A percentile compares a stretch with the other conserved stretches of the same genome.
Conservation (phyloP, 2,329 filamentous ascomycete species). For the Penicillium psychrosexuale region DNA sequence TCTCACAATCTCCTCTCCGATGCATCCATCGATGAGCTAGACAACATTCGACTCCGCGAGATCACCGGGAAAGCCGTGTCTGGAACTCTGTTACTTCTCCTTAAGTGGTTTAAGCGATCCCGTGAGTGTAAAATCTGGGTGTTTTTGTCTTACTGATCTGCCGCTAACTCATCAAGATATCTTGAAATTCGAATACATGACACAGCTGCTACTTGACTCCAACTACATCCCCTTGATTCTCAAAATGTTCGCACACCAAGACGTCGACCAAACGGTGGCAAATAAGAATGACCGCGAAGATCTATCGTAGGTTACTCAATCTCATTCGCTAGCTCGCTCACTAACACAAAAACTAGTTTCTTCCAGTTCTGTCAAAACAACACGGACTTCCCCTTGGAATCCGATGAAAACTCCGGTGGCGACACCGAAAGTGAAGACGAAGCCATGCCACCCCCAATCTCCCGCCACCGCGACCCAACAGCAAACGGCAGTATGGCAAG, state of each 20-base stretch:
- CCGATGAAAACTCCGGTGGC: slow-evolving; percentile 33
- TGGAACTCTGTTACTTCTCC: slow-evolving; percentile 77
- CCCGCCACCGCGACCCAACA: slow-evolving; percentile 50
- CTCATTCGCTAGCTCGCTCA: background rate
- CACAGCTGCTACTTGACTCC: slow-evolving; percentile 86
- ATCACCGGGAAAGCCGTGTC: slow-evolving; percentile 89
- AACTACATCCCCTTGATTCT: slow-evolving; percentile 91
- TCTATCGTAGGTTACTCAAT: slow-evolving; percentile 59
- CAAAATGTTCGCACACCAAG: slow-evolving; percentile 91
- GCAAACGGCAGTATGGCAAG: slow-evolving; percentile 24
- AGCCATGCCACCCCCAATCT: slow-evolving; percentile 78
- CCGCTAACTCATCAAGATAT: slow-evolving; percentile 59
- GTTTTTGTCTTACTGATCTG: background rate
- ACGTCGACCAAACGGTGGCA: slow-evolving; percentile 85
- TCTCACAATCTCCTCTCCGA: slow-evolving; percentile 30
- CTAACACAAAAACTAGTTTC: slow-evolving; percentile 57
- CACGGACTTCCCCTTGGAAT: slow-evolving; percentile 56
- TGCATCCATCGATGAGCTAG: slow-evolving; percentile 67
- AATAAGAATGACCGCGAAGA: slow-evolving; percentile 79
- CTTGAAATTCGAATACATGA: slow-evolving; percentile 92
- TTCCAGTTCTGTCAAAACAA: slow-evolving; percentile 82
- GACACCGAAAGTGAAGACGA: slow-evolving; percentile 60
- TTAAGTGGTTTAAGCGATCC: slow-evolving; percentile 96
- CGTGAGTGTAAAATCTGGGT: slow-evolving; percentile 57
- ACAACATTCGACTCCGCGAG: slow-evolving; percentile 76